A percentile compares a stretch with the other conserved stretches of the same genome.
These are phyloP conservation scores for Avena sativa DNA, from an alignment of 176 grass and related monocot genomes.

Conservation along the genomic window DNA sequence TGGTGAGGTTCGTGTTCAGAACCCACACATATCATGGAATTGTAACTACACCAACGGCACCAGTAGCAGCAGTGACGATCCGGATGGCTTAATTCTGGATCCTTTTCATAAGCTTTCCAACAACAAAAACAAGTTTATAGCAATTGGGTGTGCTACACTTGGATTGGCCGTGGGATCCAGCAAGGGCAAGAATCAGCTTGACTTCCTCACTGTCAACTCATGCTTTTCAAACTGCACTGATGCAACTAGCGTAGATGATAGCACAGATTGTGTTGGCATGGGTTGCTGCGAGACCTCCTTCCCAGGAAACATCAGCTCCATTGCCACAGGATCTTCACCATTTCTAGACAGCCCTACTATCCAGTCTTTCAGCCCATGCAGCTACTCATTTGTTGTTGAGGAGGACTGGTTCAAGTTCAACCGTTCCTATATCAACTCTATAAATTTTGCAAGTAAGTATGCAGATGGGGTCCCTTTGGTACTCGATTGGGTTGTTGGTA, in stretches of 20 bases:
- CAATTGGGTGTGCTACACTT: not conserved
- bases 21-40: not conserved
- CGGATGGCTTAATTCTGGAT: not conserved
- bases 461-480: not conserved
- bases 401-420: not conserved
- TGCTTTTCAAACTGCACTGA: not conserved
- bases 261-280: not conserved
- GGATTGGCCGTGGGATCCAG: not conserved
- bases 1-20: not conserved
- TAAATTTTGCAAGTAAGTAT: not conserved
- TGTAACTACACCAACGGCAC: not conserved
- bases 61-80: not conserved
- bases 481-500: conserved; percentile 15
- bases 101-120: not conserved
- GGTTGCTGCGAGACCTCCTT: not conserved
- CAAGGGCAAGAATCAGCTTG: not conserved
- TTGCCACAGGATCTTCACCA: not conserved
- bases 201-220: not conserved
- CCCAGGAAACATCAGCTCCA: conserved; percentile 3
- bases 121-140: conserved; percentile 18
- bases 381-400: conserved; percentile 12
- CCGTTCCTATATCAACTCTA: not conserved
- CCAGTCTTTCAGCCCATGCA: conserved; percentile 27
- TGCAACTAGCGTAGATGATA: not conserved
- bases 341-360: not conserved